These are phyloP conservation scores for Selenicereus undatus DNA, from an alignment of 148 eudicot genomes.

Conservation along the genomic window DNA sequence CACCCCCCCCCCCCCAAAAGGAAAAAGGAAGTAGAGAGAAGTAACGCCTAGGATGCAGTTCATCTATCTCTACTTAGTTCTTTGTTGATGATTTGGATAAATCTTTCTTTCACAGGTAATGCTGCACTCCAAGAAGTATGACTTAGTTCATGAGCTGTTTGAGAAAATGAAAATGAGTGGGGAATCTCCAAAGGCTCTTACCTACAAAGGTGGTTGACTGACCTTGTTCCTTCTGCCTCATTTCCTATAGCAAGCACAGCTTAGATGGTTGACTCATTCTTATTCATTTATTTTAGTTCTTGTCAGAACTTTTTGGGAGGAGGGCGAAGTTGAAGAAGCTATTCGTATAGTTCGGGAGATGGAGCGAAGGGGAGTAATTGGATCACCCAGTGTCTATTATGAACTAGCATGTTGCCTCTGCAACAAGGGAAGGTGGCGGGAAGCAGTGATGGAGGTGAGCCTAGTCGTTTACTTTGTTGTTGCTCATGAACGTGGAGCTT, in stretches of 20 bases:
- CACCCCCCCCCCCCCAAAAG: neutral
- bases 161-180: slow-evolving; percentile 71
- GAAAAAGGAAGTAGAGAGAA: neutral
- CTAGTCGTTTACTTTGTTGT: slow-evolving; percentile 15
- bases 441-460: slow-evolving; percentile 71
- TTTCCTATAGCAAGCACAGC: neutral
- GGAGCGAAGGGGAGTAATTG: slow-evolving; percentile 82
- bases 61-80: slow-evolving; percentile 1
- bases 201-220: slow-evolving; percentile 58
- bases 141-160: slow-evolving; percentile 69
- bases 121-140: slow-evolving; percentile 73
- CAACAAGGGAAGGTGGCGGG: slow-evolving; percentile 81
- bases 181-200: slow-evolving; percentile 74
- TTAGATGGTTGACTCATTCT: slow-evolving; percentile 7
- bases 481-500: slow-evolving; percentile 1
- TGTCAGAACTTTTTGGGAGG: slow-evolving; percentile 80
- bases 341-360: slow-evolving; percentile 73
- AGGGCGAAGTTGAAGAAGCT: slow-evolving; percentile 73
- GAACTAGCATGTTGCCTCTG: slow-evolving; percentile 95
- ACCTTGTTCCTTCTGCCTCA: neutral
- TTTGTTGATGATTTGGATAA: neutral
- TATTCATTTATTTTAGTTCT: slow-evolving; percentile 48
- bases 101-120: slow-evolving; percentile 57
- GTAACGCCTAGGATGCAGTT: neutral
- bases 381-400: slow-evolving; percentile 77